phyloP scores from a whole-genome alignment of 768 basidiomycete genomes.

The Pulveroboletus sp. region DNA sequence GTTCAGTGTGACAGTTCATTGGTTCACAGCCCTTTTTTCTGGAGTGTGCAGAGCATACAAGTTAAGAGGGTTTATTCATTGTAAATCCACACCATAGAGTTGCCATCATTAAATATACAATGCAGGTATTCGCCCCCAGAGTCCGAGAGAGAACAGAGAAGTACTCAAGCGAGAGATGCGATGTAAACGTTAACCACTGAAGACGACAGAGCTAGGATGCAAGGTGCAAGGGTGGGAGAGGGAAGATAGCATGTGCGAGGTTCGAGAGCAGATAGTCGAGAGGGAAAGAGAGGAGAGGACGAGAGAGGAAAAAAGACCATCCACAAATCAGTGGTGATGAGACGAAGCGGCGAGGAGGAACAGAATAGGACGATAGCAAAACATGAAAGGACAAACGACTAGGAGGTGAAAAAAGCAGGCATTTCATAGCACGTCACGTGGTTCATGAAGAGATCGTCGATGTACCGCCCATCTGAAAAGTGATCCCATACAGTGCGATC shows the following conservation, averaged over 20 bases:
- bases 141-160: too few relatives aligned
- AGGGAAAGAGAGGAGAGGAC: too few relatives aligned
- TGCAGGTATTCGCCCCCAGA: constrained; percentile 1
- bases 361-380: background rate
- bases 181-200: background rate
- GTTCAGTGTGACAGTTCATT: too few relatives aligned
- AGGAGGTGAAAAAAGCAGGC: background rate
- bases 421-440: constrained; percentile 1
- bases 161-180: background rate
- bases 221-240: too few relatives aligned
- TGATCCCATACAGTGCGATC: background rate
- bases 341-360: background rate
- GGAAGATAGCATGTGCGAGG: background rate
- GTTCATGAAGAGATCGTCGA: background rate
- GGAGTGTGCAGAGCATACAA: too few relatives aligned
- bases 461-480: background rate
- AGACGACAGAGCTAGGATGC: too few relatives aligned
- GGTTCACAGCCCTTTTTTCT: too few relatives aligned
- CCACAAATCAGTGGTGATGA: background rate
- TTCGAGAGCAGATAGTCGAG: constrained; percentile 1
- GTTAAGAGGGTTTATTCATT: too few relatives aligned
- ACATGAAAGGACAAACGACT: background rate
- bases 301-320: background rate
- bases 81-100: background rate
- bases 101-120: constrained; percentile 8